Conservation (phyloP, 176 grass and related monocot genomes). For the Olyra latifolia region DNA sequence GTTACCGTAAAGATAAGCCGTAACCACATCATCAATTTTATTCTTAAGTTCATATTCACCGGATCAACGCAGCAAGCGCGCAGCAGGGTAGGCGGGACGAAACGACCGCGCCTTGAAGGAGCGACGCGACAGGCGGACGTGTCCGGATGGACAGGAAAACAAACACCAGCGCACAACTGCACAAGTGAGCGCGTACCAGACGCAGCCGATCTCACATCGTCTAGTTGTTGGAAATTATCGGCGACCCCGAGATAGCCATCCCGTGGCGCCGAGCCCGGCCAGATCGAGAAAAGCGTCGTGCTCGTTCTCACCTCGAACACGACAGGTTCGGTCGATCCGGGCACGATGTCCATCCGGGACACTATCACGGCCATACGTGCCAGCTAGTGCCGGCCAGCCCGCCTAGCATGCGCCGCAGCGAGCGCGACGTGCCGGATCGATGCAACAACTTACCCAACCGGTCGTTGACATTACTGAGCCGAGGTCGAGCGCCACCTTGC, state of each 20-base stretch:
- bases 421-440: slow-evolving; percentile 29
- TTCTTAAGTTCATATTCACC: too few species aligned
- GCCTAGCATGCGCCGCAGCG: neutral
- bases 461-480: slow-evolving; percentile 23
- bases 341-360: neutral
- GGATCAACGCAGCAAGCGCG: neutral
- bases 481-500: too few species aligned
- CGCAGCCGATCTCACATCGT: too few species aligned
- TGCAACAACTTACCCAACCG: slow-evolving; percentile 24
- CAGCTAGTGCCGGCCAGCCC: neutral
- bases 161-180: too few species aligned
- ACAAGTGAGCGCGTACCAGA: too few species aligned
- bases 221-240: too few species aligned
- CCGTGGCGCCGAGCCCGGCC: neutral
- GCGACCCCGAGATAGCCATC: too few species aligned
- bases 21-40: too few species aligned
- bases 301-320: neutral
- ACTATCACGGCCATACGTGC: neutral
- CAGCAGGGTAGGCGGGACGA: slow-evolving; percentile 24
- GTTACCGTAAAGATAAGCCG: too few species aligned
- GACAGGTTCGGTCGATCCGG: neutral
- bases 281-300: neutral
- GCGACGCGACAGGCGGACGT: slow-evolving; percentile 26
- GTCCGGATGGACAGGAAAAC: slow-evolving; percentile 15
- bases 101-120: slow-evolving; percentile 34